Base-by-base conservation (phyloP, 768 basidiomycete species). In the Trametes cubensis region DNA sequence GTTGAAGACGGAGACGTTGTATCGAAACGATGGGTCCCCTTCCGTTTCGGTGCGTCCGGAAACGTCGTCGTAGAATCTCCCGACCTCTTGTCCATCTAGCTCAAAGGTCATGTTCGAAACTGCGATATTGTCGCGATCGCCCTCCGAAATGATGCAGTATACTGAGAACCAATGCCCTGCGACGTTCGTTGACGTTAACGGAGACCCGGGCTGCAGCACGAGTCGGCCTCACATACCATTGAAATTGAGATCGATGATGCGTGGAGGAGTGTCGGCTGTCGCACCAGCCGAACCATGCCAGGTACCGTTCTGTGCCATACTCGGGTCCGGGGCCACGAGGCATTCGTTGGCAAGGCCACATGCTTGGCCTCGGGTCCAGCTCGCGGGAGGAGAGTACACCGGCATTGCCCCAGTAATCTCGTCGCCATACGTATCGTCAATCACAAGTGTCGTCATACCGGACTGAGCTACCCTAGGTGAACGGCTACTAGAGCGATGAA, bases 21-120 rank as follows among this genome's bases (percentile, higher is more conserved):
- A 56, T 13, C 47, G 47, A 20, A 45, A 38, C 7, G 17, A 18
- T 30, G 39, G 52, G 41, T 51, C 39, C 14, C 55, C 61, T 14
- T 49, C 21, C 18, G 48, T 42, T 42, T 56, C 49, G 4, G 25
- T 44, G 18, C 39, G 48, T 23, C 61, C 61, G 42, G 34, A 46
- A 23, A 56, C 42, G 50, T 58, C 61, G 42, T 53, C 44, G 44
- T 23, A 52, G 49, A 53, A 62, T 18, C 45, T 10, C n/a, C 61
- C 55, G n/a, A 23, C 61, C 2, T 26, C 13, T 28, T 39, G 49
- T 8, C 61, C 49, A 48, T 62, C 55, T 13, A 62, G 50, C 55
- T 57, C 50, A 45, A 62, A 62, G 18, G 61, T 39, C 55, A 53
- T 62, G 38, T 58, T 57, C 21, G 61, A 44, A 18, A 53, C 55